Base-by-base conservation (phyloP, 2,329 filamentous ascomycete genomes). In the Eutypella sp. region DNA sequence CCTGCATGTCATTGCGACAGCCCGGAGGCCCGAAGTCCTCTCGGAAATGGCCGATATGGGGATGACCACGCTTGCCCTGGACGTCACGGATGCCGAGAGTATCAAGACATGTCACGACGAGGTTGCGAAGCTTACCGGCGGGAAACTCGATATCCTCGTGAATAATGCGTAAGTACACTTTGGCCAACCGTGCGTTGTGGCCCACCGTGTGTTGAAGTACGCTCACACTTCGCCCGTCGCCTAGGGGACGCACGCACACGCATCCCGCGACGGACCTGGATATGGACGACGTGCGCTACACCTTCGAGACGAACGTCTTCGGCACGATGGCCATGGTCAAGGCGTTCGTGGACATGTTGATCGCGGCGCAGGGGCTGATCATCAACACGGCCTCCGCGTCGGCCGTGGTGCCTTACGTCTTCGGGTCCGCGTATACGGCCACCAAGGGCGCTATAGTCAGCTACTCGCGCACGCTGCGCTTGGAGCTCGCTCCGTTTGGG, bases 241-340 rank as follows among this genome's bases (percentile, higher is more conserved):
- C 10, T 47, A 75, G 73, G 37, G 74, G 74, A 47, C 67, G 69
- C 45, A 70, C 69, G 5, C 67, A 74, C 57, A 71, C 67, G 19
- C 68, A 71, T 40, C 71, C 73, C 0, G 71, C 72, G 1, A 65
- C 71, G 3, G 74, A 78, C 55, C 67, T 75, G 42, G 67, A 74
- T 45, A 56, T 77, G 9, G 68, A 71, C 48, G 73, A 76, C 43
- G 72, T 75, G 11, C 74, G 73, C 46, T 57, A 64, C 49, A 75
- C 71, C 4, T 79, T 74, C 46, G 75, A 78, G 55, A 70, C 72
- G 55, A 79, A 79, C 55, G 72, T 78, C 34, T 76, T 79, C 44
- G 74, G 72, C 40, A 68, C 73, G 49, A 77, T 79, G 73, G 67
- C 70, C 58, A 75, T 74, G 65, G 68, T 67, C 47, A 64, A 73